Evolutionary conservation across 345 rosid genomes (phyloP), one percentile per base, ranked within the genome.

Genomic region (Combretum micranthum): DNA sequence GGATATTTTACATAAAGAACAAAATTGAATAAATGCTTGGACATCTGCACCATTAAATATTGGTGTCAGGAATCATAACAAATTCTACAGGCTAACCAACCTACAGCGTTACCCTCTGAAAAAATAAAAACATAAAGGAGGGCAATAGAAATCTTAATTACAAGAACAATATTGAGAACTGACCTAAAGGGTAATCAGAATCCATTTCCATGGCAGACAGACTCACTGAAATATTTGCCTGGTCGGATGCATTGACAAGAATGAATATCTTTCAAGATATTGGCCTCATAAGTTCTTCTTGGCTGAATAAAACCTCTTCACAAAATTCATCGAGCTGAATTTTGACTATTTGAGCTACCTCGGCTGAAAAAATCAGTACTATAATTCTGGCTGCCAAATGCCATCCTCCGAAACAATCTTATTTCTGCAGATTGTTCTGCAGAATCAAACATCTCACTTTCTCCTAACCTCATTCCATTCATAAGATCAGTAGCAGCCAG

Each of bases 381-480:
- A 74, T 73, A 86, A 63, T 81, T 79, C 68, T 86, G 95, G 69
- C 83, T 80, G 32, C 94, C 96, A 58, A 88, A 86, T 32, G 97
- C 99, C 88, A 88, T 84, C 71, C 96, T 86, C 68, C 64, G 80
- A 73, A 88, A 83, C 75, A 80, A 72, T 85, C 94, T 83, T 43
- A 93, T 82, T 70, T 88, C 94, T 59, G 75, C 94, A 52, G 93
- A 83, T 61, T 84, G 95, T 70, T 80, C 74, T 13, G 94, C 89
- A 4, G 89, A 75, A 78, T 86, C 82, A 53, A 74, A 80, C 42
- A 80, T 63, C 79, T 80, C 89, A 60, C 97, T 93, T 71, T 88
- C 87, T 39, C 97, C 99, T 15, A 88, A 75, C 75, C 65, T 87
- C 97, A 93, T 86, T 60, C 99, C 99, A 39, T 88, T 93, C 9